Evolutionary conservation across 2,329 filamentous ascomycete genomes (phyloP).

Genomic region (Pyricularia sp.): DNA sequence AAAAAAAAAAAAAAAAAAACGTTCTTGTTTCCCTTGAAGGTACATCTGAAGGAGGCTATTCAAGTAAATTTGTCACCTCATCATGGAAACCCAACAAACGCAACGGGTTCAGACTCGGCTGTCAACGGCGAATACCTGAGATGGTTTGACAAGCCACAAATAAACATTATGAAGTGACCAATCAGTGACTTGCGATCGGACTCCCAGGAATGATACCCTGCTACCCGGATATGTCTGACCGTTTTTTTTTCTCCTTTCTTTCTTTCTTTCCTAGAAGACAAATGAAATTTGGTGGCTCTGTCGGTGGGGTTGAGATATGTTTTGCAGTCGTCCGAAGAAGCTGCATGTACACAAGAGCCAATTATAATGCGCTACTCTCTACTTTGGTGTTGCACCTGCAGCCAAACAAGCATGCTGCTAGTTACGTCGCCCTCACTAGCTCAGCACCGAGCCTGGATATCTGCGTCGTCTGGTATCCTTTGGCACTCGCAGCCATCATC

Average conservation of each 20-base stretch:
- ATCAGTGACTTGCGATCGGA: not conserved
- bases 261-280: too few species aligned
- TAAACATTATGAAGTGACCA: not conserved
- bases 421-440: not conserved
- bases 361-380: too few species aligned
- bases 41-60: not conserved
- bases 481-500: not conserved
- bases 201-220: not conserved
- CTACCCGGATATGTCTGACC: not conserved
- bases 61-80: not conserved
- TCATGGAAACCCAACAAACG: not conserved
- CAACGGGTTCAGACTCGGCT: not conserved
- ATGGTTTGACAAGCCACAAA: not conserved
- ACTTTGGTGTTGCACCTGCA: not conserved
- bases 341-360: not conserved
- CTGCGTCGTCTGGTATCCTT: not conserved
- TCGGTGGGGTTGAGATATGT: not conserved
- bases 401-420: not conserved
- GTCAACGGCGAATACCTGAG: not conserved
- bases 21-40: not conserved
- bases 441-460: not conserved
- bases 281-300: too few species aligned
- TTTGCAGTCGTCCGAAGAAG: not conserved
- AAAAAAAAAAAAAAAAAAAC: too few species aligned
- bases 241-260: not conserved